A percentile compares a stretch with the other conserved stretches of the same genome.
Evolutionary conservation across 2,329 filamentous ascomycete genomes (phyloP).

Genomic region (Coccinonectria pachysandricola): DNA sequence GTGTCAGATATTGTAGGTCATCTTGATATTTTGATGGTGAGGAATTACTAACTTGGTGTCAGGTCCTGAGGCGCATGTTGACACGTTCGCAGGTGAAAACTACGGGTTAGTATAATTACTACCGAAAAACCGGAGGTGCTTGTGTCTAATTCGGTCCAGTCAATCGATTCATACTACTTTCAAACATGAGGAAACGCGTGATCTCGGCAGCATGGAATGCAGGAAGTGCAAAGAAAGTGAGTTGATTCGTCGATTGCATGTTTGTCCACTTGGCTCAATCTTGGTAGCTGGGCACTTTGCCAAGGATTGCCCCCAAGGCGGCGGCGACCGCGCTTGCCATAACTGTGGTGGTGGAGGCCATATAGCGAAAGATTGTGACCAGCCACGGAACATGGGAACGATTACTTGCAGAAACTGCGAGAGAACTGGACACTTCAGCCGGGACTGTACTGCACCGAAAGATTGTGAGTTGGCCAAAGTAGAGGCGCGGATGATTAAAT

Average conservation of each 20-base stretch:
- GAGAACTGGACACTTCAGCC: slow-evolving; percentile 48
- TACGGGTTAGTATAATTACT: slow-evolving; percentile 50
- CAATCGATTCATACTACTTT: slow-evolving; percentile 39
- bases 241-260: slow-evolving; percentile 11
- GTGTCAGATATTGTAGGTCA: slow-evolving; percentile 57
- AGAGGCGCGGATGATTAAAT: too few relatives aligned
- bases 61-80: slow-evolving; percentile 50
- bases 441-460: slow-evolving; percentile 50
- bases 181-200: slow-evolving; percentile 50
- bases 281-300: slow-evolving; percentile 48
- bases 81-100: slow-evolving; percentile 59
- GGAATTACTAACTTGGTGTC: too few relatives aligned
- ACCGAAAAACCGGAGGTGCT: too few relatives aligned
- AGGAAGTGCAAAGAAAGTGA: slow-evolving; percentile 53
- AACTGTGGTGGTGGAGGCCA: slow-evolving; percentile 59
- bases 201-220: slow-evolving; percentile 52
- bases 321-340: slow-evolving; percentile 41
- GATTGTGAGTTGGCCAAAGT: slow-evolving; percentile 30
- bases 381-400: slow-evolving; percentile 30
- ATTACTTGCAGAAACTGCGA: slow-evolving; percentile 54
- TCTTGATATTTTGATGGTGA: neutral
- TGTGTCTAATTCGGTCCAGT: too few relatives aligned
- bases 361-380: slow-evolving; percentile 38
- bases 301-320: slow-evolving; percentile 53
- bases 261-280: slow-evolving; percentile 4